These are phyloP conservation scores for Geotrichum europaeum DNA, from an alignment of 1,139 yeast genomes.

Conservation along the genomic window DNA sequence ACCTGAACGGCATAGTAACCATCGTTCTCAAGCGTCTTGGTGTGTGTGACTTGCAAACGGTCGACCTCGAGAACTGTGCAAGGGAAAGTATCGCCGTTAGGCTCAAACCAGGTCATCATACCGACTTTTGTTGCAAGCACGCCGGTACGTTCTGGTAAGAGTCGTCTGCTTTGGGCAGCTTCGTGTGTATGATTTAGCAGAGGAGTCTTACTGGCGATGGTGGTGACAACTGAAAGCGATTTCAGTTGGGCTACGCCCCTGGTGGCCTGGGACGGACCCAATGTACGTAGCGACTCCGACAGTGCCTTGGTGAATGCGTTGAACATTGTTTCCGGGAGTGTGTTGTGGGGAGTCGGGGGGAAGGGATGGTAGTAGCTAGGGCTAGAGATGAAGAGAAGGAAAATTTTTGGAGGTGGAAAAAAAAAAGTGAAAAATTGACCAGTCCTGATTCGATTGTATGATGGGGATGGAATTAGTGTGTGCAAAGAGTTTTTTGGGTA, in stretches of 20 bases:
- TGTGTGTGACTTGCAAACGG: constrained; percentile 76
- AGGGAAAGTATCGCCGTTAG: constrained; percentile 60
- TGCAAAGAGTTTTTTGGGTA: constrained; percentile 1
- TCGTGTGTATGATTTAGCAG: constrained; percentile 34
- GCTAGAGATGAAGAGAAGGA: background rate
- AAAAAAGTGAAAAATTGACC: background rate
- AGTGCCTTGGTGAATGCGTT: constrained; percentile 4
- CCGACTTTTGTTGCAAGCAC: constrained; percentile 78
- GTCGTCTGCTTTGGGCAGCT: constrained; percentile 47
- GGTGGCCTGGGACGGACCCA: constrained; percentile 12
- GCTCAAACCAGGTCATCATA: constrained; percentile 78
- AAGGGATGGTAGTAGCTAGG: background rate
- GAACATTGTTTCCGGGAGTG: constrained; percentile 1
- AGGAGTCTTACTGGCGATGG: constrained; percentile 32
- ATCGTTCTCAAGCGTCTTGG: constrained; percentile 59
- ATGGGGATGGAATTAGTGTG: background rate
- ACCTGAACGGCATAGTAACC: constrained; percentile 84
- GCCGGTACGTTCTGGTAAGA: constrained; percentile 74
- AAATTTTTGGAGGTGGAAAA: constrained; percentile 11
- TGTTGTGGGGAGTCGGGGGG: background rate
- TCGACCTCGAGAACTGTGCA: constrained; percentile 80
- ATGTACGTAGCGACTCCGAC: constrained; percentile 11
- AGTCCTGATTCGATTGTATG: background rate
- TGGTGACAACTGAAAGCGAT: constrained; percentile 31
- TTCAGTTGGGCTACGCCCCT: constrained; percentile 31